Percentiles rank a stretch among this genome's conserved stretches.
Conservation (phyloP, 495 filamentous ascomycete genomes). For the Usnea hakonensis region DNA sequence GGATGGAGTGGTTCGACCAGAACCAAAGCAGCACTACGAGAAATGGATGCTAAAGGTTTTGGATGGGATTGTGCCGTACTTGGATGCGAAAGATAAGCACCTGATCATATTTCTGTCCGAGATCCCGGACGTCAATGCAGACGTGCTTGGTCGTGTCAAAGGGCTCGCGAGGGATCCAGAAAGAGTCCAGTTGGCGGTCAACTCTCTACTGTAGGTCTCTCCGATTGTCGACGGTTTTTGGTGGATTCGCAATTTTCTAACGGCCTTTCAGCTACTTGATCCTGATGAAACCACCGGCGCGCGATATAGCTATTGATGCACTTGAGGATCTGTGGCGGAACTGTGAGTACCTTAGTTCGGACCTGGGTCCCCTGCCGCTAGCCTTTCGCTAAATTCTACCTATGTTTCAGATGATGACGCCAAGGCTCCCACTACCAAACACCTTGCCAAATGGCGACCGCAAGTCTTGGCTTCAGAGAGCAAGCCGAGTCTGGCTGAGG, state of each 20-base stretch:
- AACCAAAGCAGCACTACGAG: constrained; percentile 55
- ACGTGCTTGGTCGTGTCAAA: constrained; percentile 66
- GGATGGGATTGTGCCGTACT: constrained; percentile 78
- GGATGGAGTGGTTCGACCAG: constrained; percentile 32
- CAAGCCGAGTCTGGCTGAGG: constrained; percentile 2
- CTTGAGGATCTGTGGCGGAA: constrained; percentile 81
- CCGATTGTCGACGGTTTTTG: background rate
- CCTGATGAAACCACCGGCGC: constrained; percentile 76
- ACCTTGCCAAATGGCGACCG: constrained; percentile 44
- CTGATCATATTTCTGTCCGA: constrained; percentile 87
- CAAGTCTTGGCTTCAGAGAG: constrained; percentile 29
- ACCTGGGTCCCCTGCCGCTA: background rate
- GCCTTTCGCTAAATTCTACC: constrained; percentile 8
- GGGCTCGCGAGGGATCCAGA: constrained; percentile 83
- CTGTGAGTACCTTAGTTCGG: constrained; percentile 50
- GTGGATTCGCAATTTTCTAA: constrained; percentile 31
- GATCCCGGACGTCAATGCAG: constrained; percentile 66
- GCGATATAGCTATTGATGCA: constrained; percentile 71
- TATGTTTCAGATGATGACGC: constrained; percentile 39
- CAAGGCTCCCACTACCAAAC: constrained; percentile 35
- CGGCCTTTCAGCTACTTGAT: constrained; percentile 58
- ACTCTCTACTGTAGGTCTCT: constrained; percentile 50
- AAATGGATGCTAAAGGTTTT: constrained; percentile 71
- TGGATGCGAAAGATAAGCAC: constrained; percentile 79
- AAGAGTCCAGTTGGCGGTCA: constrained; percentile 54